Percentiles rank a stretch among this genome's conserved stretches.
Evolutionary conservation across 257 asterid genomes (phyloP).

Genomic region (Buddleja alternifolia): DNA sequence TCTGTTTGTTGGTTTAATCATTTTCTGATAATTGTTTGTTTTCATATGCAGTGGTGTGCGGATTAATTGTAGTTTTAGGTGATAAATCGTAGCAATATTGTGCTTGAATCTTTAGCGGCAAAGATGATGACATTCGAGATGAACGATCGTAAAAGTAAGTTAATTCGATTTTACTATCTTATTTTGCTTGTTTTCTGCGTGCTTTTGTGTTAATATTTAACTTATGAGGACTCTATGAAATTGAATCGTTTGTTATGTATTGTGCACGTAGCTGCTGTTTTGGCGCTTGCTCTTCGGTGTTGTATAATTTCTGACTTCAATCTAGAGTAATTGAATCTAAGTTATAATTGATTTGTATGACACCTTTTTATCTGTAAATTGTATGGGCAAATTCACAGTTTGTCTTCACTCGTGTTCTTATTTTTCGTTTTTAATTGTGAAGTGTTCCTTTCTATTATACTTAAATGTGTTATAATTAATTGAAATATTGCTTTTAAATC

Average conservation of each 20-base stretch:
- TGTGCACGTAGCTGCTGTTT: background rate
- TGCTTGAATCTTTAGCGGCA: conserved; percentile 38
- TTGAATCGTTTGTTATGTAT: background rate
- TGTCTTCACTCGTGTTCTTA: background rate
- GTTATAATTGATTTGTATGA: background rate
- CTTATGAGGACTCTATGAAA: background rate
- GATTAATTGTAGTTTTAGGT: conserved; percentile 24
- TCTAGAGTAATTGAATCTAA: background rate
- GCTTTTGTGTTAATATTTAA: background rate
- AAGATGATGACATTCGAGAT: conserved; percentile 81
- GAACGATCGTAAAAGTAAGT: conserved; percentile 83
- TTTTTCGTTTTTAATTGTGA: background rate
- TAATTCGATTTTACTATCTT: background rate
- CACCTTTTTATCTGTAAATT: background rate
- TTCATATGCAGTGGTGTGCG: conserved; percentile 26
- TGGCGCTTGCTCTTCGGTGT: background rate
- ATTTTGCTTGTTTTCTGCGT: background rate
- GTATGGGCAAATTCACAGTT: background rate
- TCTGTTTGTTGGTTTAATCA: background rate
- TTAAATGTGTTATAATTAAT: background rate
- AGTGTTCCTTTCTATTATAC: background rate
- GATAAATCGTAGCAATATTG: conserved; percentile 21
- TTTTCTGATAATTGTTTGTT: conserved; percentile 7
- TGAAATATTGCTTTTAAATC: background rate
- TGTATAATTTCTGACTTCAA: conserved; percentile 11